These are phyloP conservation scores for Beta macrorhiza DNA, from an alignment of 179 eudicot genomes.

Conservation along the genomic window DNA sequence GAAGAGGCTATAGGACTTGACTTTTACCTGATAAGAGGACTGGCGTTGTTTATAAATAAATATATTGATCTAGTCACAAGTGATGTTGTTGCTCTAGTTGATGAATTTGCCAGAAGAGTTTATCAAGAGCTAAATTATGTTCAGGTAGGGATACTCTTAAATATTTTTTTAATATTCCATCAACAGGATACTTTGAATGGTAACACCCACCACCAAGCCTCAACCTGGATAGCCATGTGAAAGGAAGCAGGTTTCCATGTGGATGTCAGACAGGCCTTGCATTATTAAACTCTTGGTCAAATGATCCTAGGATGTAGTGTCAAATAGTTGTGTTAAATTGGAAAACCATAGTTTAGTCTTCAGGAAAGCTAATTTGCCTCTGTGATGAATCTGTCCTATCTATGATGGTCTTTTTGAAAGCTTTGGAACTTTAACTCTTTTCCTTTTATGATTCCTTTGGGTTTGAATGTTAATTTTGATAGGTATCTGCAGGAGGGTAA, in stretches of 20 bases:
- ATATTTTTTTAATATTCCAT: background rate
- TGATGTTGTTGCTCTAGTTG: constrained; percentile 94
- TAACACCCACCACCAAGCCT: background rate
- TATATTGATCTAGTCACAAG: constrained; percentile 81
- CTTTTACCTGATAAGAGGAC: constrained; percentile 88
- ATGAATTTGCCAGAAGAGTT: constrained; percentile 97
- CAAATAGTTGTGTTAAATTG: background rate
- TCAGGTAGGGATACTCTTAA: constrained; percentile 54
- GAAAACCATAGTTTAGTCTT: background rate
- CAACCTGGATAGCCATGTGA: background rate
- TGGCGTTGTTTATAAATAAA: constrained; percentile 77
- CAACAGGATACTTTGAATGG: background rate
- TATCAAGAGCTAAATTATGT: constrained; percentile 98
- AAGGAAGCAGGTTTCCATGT: constrained; percentile 1
- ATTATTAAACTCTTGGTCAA: background rate
- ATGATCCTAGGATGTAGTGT: background rate
- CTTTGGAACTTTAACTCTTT: constrained; percentile 8
- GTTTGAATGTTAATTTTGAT: constrained; percentile 77
- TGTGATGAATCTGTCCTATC: background rate
- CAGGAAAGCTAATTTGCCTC: background rate
- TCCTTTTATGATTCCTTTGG: constrained; percentile 33
- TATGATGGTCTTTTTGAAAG: background rate
- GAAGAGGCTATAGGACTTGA: constrained; percentile 97
- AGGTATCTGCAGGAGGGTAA: constrained; percentile 99
- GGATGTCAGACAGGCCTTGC: background rate